phyloP scores from a whole-genome alignment of 1,284 basidiomycete species.

The Laetiporus sulphureus region DNA sequence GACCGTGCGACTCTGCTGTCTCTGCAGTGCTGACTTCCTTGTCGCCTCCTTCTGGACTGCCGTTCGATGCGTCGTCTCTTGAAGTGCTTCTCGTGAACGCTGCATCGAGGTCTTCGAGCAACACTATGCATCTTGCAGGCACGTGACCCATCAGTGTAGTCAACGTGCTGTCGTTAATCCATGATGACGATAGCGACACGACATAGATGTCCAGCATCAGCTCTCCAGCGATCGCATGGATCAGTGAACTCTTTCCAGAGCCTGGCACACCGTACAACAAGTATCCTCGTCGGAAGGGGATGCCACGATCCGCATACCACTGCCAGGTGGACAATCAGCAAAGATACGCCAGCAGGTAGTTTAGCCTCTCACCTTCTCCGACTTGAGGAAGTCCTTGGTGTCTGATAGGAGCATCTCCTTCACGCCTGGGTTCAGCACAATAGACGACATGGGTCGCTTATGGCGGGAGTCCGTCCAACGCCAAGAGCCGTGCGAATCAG shows the following conservation, averaged over 20 bases:
- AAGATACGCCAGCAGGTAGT: not conserved
- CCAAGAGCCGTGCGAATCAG: constrained; percentile 81
- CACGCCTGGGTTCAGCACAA: constrained; percentile 75
- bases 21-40: constrained; percentile 26
- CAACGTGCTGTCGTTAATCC: constrained; percentile 74
- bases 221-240: constrained; percentile 80
- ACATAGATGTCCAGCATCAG: constrained; percentile 78
- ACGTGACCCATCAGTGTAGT: constrained; percentile 77
- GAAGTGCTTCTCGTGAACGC: constrained; percentile 71
- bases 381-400: constrained; percentile 73
- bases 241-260: constrained; percentile 75
- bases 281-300: constrained; percentile 82
- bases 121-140: constrained; percentile 74
- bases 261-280: constrained; percentile 78
- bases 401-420: constrained; percentile 80
- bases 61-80: constrained; percentile 45
- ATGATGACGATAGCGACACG: constrained; percentile 67
- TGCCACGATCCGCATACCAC: constrained; percentile 50
- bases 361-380: constrained; percentile 52
- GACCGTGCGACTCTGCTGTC: constrained; percentile 24
- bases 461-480: constrained; percentile 78
- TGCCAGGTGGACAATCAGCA: constrained; percentile 18
- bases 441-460: constrained; percentile 73
- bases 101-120: constrained; percentile 81
- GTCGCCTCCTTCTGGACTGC: constrained; percentile 34